Evolutionary conservation across 2,329 filamentous ascomycete genomes (phyloP), one percentile per base, ranked within the genome.

Genomic region (Cladosporium sphaerospermum): DNA sequence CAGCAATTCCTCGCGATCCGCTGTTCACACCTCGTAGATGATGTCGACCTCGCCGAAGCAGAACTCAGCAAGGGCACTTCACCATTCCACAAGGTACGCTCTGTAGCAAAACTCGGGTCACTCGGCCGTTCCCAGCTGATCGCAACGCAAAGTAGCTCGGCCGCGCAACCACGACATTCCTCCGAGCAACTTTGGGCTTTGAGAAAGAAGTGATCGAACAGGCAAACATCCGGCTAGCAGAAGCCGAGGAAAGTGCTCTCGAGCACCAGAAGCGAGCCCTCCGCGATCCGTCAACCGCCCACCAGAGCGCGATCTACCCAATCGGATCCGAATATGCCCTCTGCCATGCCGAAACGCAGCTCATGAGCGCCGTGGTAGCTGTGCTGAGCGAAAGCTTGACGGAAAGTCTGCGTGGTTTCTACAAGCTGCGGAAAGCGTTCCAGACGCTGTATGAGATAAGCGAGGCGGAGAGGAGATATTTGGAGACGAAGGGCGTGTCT

Each of bases 341-440:
- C 3, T 88, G 89, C 56, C 82, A 89, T 55, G 88, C 90, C 4
- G 84, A 96, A 73, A 82, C 89, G 2, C 89, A 96, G 69, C 77
- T 96, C 57, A 95, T 96, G 86, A 81, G 82, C 53, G 91, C 91
- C 0, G 85, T 99, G 1, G 84, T 96, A 0, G 89, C 84, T 0
- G 88, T 97, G 13, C 74, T 97, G 62, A 95, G 95, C 60, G 93
- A 97, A 73, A 96, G 88, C 66, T 72, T 97, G 62, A 92, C 91
- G 0, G 93, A 97, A 68, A 89, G 84, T 13, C 81, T 97, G 68
- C 89, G 86, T 70, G 89, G 89, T 5, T 97, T 97, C 65, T 95
- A 95, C 67, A 95, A 93, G 70, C 72, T 97, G 61, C 80, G 92
- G 57, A 95, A 95, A 67, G 92, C 92, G 0, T 97, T 88, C 64